Percentiles rank a stretch among this genome's conserved stretches.
Conservation (phyloP, 768 basidiomycete species). For the Suillus subalutaceus region DNA sequence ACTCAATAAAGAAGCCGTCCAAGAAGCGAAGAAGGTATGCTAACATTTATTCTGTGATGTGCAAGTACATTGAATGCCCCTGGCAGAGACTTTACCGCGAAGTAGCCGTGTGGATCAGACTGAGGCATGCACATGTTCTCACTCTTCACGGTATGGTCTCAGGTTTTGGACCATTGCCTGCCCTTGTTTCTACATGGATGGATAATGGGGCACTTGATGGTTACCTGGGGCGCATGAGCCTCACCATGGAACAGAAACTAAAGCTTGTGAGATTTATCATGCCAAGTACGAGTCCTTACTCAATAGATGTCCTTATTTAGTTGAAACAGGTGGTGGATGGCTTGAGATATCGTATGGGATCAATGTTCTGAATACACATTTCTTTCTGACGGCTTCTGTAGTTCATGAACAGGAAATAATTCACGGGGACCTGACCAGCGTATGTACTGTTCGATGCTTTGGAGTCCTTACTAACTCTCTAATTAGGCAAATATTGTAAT, state of each 20-base stretch:
- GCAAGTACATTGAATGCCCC: not conserved
- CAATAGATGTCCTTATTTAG: not conserved
- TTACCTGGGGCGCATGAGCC: not conserved
- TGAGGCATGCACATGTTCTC: not conserved
- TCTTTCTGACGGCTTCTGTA: not conserved
- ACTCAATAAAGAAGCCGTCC: not conserved
- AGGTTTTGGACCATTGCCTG: not conserved
- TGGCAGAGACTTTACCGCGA: not conserved
- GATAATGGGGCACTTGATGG: not conserved
- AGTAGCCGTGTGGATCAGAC: not conserved
- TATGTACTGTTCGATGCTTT: not conserved
- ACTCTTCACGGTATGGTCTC: constrained; percentile 4
- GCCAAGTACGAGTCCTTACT: too few relatives aligned
- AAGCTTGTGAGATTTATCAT: not conserved
- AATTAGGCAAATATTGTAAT: not conserved
- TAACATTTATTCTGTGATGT: not conserved
- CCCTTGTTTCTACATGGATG: constrained; percentile 5
- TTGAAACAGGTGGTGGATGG: constrained; percentile 2
- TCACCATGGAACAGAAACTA: constrained; percentile 1
- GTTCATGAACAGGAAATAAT: not conserved
- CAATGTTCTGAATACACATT: not conserved
- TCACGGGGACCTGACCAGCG: constrained; percentile 2
- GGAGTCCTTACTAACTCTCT: not conserved
- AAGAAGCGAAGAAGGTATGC: not conserved
- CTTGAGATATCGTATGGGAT: not conserved